These are phyloP conservation scores for Colletotrichum scovillei DNA, from an alignment of 2,329 filamentous ascomycete genomes.

Conservation along the genomic window DNA sequence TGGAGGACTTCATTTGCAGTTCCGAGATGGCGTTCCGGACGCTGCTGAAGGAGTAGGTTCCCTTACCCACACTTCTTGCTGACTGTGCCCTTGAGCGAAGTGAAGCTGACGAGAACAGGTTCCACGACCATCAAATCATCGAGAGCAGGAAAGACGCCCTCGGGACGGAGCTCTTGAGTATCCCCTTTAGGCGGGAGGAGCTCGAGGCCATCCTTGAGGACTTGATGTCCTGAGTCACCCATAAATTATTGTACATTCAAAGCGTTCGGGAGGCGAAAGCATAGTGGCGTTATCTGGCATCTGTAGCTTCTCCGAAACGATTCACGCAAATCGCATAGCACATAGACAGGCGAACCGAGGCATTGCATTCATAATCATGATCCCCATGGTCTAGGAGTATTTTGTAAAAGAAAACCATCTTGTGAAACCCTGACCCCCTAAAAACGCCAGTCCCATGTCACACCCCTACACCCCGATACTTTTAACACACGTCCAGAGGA, in stretches of 20 bases:
- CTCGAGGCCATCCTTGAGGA: conserved; percentile 91
- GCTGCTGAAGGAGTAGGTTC: conserved; percentile 78
- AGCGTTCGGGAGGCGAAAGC: not conserved
- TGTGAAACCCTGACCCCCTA: not conserved
- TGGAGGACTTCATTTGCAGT: conserved; percentile 96
- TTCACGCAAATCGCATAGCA: not conserved
- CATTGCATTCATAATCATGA: conserved; percentile 23
- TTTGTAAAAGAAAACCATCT: conserved; percentile 13
- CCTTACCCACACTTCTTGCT: too few species aligned
- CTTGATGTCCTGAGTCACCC: conserved; percentile 48
- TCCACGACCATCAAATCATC: conserved; percentile 98
- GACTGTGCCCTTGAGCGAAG: too few species aligned
- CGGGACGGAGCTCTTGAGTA: conserved; percentile 85
- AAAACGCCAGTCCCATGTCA: conserved; percentile 28
- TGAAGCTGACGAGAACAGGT: conserved; percentile 58
- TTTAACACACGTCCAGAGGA: conserved; percentile 92
- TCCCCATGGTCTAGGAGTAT: conserved; percentile 20
- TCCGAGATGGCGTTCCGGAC: conserved; percentile 97
- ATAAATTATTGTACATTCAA: not conserved
- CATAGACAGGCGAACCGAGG: not conserved
- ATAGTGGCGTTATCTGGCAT: not conserved
- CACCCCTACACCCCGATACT: conserved; percentile 69
- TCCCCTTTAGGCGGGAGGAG: conserved; percentile 89
- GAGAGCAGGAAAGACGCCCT: conserved; percentile 86
- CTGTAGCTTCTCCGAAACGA: too few species aligned